Conservation (phyloP, 495 filamentous ascomycete species). For the Neurospora sp. region DNA sequence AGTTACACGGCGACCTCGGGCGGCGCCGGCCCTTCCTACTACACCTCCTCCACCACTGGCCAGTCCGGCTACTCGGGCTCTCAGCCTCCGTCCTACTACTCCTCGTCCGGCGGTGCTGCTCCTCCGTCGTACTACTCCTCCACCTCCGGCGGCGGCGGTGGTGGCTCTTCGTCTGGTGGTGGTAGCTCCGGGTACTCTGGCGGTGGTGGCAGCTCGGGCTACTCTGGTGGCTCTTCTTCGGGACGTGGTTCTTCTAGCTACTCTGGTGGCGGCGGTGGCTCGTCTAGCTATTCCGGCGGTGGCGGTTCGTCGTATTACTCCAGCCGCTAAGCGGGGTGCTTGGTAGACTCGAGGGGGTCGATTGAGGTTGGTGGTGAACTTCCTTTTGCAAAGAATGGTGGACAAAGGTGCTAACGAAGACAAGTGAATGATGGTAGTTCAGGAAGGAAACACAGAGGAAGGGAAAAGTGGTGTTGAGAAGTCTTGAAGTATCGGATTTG, state of each 20-base stretch:
- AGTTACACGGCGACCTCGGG: background rate
- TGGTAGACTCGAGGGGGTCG: background rate
- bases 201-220: background rate
- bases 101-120: no score
- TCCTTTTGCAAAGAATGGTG: background rate
- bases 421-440: background rate
- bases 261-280: background rate
- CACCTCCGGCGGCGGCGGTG: background rate
- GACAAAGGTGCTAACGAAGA: background rate
- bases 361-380: background rate
- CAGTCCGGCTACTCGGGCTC: background rate
- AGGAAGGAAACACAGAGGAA: background rate
- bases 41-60: background rate
- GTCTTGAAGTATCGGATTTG: background rate
- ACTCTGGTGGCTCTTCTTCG: background rate
- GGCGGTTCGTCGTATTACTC: background rate
- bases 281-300: background rate
- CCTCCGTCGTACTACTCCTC: no score
- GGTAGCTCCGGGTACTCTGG: background rate
- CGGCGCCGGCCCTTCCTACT: background rate
- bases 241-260: background rate
- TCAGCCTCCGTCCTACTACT: background rate
- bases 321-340: background rate
- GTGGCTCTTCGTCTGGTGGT: background rate
- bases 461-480: background rate